Percentiles rank a stretch among this genome's conserved stretches.
Evolutionary conservation across 768 basidiomycete genomes (phyloP).

Genomic region (Psilocybe cubensis): DNA sequence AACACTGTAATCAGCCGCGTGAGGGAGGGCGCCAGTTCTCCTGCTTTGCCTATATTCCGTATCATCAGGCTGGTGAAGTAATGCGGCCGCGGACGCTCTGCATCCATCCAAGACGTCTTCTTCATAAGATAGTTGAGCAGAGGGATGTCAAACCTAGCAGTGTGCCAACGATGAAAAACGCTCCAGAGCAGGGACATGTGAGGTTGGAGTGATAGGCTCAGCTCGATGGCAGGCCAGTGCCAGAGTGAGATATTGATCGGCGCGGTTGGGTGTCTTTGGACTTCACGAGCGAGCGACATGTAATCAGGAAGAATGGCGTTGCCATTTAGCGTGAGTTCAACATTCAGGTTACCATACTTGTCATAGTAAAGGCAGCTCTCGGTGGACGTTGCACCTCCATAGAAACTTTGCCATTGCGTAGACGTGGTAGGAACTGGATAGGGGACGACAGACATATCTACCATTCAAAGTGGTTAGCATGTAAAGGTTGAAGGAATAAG

Average conservation of each 20-base stretch:
- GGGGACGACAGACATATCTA: no score
- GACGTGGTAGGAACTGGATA: no score
- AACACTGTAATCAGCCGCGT: neutral
- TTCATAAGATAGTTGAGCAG: neutral
- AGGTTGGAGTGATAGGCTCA: neutral
- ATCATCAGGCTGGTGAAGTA: neutral
- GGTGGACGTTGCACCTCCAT: no score
- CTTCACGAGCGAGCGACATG: neutral
- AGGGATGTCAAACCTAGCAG: neutral
- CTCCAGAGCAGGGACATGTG: neutral
- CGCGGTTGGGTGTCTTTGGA: neutral
- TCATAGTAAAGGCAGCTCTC: neutral
- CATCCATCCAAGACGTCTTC: neutral
- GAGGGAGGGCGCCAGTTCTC: neutral
- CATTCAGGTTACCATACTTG: neutral
- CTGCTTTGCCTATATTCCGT: neutral
- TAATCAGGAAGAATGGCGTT: neutral
- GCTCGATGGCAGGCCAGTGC: neutral
- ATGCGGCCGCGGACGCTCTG: neutral
- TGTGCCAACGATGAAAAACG: slow-evolving; percentile 1
- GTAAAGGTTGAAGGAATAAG: no score
- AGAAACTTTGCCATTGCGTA: no score
- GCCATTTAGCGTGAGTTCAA: neutral
- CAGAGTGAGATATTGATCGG: slow-evolving; percentile 4
- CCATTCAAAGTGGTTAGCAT: no score